Conservation (phyloP, 2,329 filamentous ascomycete genomes). For the Talaromyces albobiverticillius region DNA sequence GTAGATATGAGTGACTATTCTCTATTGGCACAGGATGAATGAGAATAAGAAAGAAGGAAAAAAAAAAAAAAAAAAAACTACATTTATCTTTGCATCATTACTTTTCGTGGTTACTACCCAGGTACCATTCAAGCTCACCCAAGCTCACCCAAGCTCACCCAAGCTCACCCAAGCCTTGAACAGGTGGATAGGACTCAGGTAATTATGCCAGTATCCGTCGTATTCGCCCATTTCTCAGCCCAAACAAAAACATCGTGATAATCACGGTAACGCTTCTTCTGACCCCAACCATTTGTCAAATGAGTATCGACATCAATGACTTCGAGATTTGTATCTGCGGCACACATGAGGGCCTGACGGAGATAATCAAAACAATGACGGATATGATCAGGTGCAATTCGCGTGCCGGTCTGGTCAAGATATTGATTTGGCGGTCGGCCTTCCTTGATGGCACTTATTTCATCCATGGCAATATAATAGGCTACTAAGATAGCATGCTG, state of each 20-base stretch:
- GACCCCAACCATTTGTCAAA: neutral
- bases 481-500: neutral
- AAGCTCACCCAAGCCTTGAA: no score
- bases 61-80: no score
- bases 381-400: neutral
- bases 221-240: neutral
- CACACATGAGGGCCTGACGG: neutral
- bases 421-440: neutral
- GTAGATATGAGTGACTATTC: neutral
- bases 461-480: neutral
- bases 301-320: neutral
- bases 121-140: no score
- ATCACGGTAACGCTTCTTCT: neutral
- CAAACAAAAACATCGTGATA: neutral
- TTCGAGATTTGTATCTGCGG: neutral
- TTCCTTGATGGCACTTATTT: neutral
- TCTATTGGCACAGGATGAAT: neutral
- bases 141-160: no score
- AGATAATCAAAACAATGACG: slow-evolving; percentile 1
- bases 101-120: no score
- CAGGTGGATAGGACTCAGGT: neutral
- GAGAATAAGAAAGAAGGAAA: no score
- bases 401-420: neutral
- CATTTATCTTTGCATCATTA: no score
- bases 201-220: neutral